Base-by-base conservation (phyloP, 257 asterid genomes). In the Phtheirospermum japonicum region DNA sequence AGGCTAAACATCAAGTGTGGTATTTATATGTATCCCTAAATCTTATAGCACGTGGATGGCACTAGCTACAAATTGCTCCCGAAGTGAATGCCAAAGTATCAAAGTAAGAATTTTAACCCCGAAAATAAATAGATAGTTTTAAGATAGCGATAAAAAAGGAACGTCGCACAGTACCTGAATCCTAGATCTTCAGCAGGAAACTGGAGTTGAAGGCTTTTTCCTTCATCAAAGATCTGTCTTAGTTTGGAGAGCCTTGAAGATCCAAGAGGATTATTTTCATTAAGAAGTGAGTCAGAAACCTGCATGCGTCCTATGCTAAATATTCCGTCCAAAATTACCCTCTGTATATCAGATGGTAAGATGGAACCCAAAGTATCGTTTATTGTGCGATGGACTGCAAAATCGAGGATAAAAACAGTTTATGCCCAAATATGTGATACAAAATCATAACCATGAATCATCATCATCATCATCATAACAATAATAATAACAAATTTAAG, bases 111-210 rank as follows among this genome's bases (percentile, higher is more conserved):
- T 23, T n/a, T 23, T 23, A 23, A 23, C 28, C 28, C 28, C 28
- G 28, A 23, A 23, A 23, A 23, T 23, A 3, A 23, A 23, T 23
- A 23, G 28, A 23, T 23, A 23, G 28, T 23, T 23, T 23, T 23
- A 23, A 23, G 28, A 23, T 1, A 23, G 3, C 28, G 3, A n/a
- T 18, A 30, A 7, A 19, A 53, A 14, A 36, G 43, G 52, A 34
- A 48, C 28, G 54, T 18, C 34, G 53, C 20, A 42, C 0, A 5
- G 43, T 69, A 89, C 99, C 96, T 84, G 87, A 89, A 89, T 52
- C 99, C 99, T 56, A 92, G 76, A 74, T 92, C 99, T 80, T 92
- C 97, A 19, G 98, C 95, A 34, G 96, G 98, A 74, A 92, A 92
- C 74, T 92, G 98, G 59, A 92, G 98, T 65, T 89, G 97, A 73